Percentiles rank a stretch among this genome's conserved stretches.
Conservation (phyloP, 2,329 filamentous ascomycete species). For the Exophiala mesophila region DNA sequence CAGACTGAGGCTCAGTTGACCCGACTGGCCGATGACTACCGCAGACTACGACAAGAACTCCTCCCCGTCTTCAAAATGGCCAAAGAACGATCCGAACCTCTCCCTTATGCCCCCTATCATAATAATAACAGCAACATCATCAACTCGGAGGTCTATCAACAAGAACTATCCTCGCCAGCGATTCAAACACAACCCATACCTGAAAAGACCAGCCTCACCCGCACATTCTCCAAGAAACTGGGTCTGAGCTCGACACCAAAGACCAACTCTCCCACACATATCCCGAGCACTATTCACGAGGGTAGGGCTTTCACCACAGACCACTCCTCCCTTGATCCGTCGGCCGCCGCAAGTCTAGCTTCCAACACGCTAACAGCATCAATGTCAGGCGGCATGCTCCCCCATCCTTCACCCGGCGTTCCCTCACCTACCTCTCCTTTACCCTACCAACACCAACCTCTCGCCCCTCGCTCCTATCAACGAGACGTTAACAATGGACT, state of each 20-base stretch:
- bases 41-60: constrained; percentile 82
- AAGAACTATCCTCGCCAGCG: constrained; percentile 28
- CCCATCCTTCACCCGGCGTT: constrained; percentile 44
- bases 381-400: constrained; percentile 62
- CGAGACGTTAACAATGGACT: constrained; percentile 29
- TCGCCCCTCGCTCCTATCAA: constrained; percentile 41
- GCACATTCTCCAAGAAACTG: constrained; percentile 72
- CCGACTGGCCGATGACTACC: constrained; percentile 80
- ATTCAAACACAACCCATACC: constrained; percentile 28
- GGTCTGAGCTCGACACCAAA: constrained; percentile 66
- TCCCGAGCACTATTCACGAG: constrained; percentile 63
- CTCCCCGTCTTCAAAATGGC: constrained; percentile 82
- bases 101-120: constrained; percentile 54
- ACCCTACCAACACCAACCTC: constrained; percentile 37
- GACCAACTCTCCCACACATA: constrained; percentile 65
- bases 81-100: constrained; percentile 85
- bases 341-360: constrained; percentile 63
- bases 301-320: constrained; percentile 51
- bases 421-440: constrained; percentile 44
- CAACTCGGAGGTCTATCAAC: constrained; percentile 30
- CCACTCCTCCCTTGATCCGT: constrained; percentile 56
- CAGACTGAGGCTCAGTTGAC: constrained; percentile 78
- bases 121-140: constrained; percentile 23
- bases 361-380: constrained; percentile 64
- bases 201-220: constrained; percentile 54